A percentile compares a stretch with the other conserved stretches of the same genome.
Conservation (phyloP, 352 stramenopile genomes). For the Thraustotheca clavata region DNA sequence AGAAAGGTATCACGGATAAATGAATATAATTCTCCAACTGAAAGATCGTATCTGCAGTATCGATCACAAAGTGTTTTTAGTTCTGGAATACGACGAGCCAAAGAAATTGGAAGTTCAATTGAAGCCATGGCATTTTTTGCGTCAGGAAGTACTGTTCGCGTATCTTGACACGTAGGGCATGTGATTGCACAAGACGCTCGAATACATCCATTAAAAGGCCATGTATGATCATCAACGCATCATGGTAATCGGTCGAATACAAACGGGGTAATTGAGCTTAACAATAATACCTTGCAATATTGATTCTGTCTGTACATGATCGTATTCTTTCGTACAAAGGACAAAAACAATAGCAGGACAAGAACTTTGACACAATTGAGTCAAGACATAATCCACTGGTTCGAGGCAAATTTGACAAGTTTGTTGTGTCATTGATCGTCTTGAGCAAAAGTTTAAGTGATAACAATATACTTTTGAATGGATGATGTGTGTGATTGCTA, state of each 20-base stretch:
- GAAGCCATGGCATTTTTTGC: not conserved
- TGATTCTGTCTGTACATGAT: not conserved
- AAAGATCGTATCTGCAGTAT: not conserved
- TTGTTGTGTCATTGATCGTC: no score
- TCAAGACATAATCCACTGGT: not conserved
- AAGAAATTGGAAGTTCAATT: not conserved
- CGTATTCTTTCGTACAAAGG: not conserved
- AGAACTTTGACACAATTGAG: not conserved
- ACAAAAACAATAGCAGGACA: not conserved
- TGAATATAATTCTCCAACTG: not conserved
- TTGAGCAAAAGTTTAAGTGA: no score
- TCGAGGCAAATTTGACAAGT: conserved; percentile 1
- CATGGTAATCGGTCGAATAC: not conserved
- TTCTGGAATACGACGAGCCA: not conserved
- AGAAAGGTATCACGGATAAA: not conserved
- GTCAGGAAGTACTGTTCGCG: not conserved
- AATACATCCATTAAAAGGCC: not conserved
- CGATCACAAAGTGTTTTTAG: not conserved
- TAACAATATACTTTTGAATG: no score
- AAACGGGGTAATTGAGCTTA: conserved; percentile 12
- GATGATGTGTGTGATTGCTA: no score
- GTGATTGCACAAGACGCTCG: not conserved
- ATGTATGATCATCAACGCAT: not conserved
- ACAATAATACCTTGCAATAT: not conserved
- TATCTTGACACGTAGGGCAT: not conserved